Base-by-base conservation (phyloP, 768 basidiomycete genomes). In the Rubroboletus pulcherrimus region DNA sequence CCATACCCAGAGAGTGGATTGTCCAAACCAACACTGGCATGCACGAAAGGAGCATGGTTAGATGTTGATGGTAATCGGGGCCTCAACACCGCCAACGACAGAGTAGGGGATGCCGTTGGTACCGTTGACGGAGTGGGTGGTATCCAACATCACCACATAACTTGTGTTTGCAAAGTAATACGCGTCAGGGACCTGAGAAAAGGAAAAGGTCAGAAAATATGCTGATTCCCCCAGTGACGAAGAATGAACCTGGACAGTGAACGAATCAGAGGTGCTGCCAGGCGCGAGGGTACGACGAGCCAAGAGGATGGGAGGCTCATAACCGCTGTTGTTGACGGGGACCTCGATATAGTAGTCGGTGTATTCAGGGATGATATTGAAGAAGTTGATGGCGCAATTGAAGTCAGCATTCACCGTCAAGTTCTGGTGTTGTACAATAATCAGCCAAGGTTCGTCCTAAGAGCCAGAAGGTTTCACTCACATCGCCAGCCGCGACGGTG, bases 301-400 rank as follows among this genome's bases (percentile, higher is more conserved):
- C 46, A 71, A 47, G 39, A 71, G 66, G 57, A 71, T 72, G 4
- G 63, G 66, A 37, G 69, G 63, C 24, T 71, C 71, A 31, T 62
- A 1, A 21, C 70, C 69, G 30, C 62, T 71, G 62, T 71, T 73
- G 39, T 67, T 64, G 26, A 48, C 46, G 9, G 71, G 70, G 15
- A 73, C 69, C 49, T 70, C 71, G 19, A 71, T 68, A 34, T 71
- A 73, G 53, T 71, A 71, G 51, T 71, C 69, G 54, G 61, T 70
- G 51, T 49, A 71, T 53, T 62, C 40, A 4, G 69, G 69, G 14
- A 33, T n/a, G n/a, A 46, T 21, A 12, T 55, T 58, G 12, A 61
- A 61, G 51, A 4, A 45, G 34, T 59, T 57, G 54, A 64, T 56
- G 38, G 71, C 65, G 10, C 69, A 71, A 11, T n/a, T 58, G 5